Base-by-base conservation (phyloP, 306 rosid genomes). In the Castanopsis chinensis region DNA sequence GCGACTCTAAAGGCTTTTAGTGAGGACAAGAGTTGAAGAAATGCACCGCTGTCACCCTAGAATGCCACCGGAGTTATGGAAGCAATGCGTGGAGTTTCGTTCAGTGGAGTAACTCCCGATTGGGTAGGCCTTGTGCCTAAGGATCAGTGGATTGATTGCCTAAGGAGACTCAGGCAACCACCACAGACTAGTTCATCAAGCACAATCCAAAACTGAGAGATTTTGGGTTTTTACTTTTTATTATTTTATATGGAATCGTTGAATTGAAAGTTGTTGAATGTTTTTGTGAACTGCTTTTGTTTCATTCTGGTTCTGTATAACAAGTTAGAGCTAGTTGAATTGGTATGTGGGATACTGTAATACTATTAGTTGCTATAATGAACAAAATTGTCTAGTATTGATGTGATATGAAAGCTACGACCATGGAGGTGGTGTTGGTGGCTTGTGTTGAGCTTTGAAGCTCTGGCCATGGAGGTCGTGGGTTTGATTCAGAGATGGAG, bases 81-180 rank as follows among this genome's bases (percentile, higher is more conserved):
- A 67, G 98, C 96, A 27, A 95, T 95, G 98, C 95, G 93, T 6
- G 91, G 91, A 5, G 79, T 95, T 37, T 88, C 96, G 21, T 87
- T 93, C 30, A 87, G 76, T 2, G 98, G 98, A 49, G 84, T 71
- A 0, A 87, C 85, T 63, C 98, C 97, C 0, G 89, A 84, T 76
- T 95, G 99, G 98, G 95, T 76, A 3, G 79, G 78, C 9, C 75
- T 69, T 60, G 76, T 93, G 67, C 84, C 97, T 0, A 96, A 90
- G 77, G 92, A 86, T 37, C 82, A 80, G 30, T 96, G 96, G 98
- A 79, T 93, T 54, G 92, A 90, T 73, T 97, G 84, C 20, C 90
- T 96, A 77, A 92, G 86, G 6, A 74, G 91, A 57, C 71, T 77
- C 73, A 84, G 87, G 69, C 84, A 78, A 81, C 76, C 91, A 18